A percentile compares a stretch with the other conserved stretches of the same genome.
phyloP scores from a whole-genome alignment of 2,329 filamentous ascomycete genomes.

The Botrytis paeoniae region DNA sequence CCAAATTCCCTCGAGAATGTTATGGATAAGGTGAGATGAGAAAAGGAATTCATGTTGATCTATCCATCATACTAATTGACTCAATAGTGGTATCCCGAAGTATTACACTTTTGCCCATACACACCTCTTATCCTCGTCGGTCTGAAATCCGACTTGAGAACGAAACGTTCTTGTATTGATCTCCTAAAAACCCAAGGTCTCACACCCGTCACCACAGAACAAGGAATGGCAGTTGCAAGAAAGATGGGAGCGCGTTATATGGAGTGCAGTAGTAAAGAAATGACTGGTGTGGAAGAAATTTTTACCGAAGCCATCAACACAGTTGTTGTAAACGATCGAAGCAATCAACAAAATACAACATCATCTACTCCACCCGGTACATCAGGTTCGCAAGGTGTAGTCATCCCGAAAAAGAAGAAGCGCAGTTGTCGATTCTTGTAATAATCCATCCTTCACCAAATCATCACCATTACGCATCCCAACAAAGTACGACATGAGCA shows the following conservation, averaged over 20 bases:
- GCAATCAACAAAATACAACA: constrained; percentile 44
- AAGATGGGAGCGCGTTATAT: constrained; percentile 96
- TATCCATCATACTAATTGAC: constrained; percentile 13
- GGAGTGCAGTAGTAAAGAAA: constrained; percentile 98
- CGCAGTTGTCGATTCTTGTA: constrained; percentile 78
- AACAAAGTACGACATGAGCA: constrained; percentile 21
- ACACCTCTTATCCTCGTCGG: constrained; percentile 94
- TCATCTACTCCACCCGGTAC: constrained; percentile 24
- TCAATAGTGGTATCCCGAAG: constrained; percentile 93
- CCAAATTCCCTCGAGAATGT: constrained; percentile 98
- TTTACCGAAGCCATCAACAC: constrained; percentile 90
- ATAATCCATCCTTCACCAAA: constrained; percentile 24
- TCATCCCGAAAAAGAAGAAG: constrained; percentile 70
- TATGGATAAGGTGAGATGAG: constrained; percentile 80
- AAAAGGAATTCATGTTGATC: background rate
- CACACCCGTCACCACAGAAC: constrained; percentile 88
- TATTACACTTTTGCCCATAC: constrained; percentile 97
- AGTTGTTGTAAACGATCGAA: constrained; percentile 76
- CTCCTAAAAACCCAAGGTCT: constrained; percentile 97
- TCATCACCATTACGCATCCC: constrained; percentile 10
- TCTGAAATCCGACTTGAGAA: constrained; percentile 92
- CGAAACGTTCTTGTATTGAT: constrained; percentile 95
- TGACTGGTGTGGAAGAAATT: constrained; percentile 92
- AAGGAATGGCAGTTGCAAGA: constrained; percentile 81
- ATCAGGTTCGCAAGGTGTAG: constrained; percentile 39